Evolutionary conservation across 2,329 filamentous ascomycete species (phyloP), one percentile per base, ranked within the genome.

Genomic region (Pyrenophora teres): DNA sequence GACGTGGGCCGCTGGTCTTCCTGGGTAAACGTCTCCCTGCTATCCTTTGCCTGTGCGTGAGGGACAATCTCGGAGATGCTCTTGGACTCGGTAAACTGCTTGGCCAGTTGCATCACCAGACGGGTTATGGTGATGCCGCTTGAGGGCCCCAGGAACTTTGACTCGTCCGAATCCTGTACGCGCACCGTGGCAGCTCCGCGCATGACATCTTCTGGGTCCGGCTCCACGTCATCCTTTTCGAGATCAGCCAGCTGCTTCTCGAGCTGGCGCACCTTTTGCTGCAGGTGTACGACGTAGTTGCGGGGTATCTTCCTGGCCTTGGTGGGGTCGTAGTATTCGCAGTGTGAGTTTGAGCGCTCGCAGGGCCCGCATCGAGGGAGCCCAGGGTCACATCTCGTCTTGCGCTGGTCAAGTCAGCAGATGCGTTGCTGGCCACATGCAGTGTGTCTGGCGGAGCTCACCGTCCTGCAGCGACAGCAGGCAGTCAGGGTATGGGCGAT

Each of bases 61-160:
- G 92, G 90, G 27, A 97, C 90, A 42, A 97, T 86, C 62, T 97
- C 92, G 51, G 91, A 92, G 70, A 97, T 97, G 60, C 88, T 91
- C 73, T 92, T 90, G 4, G 91, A 88, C 66, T 94, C 89, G 21
- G 92, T 95, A 67, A 93, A 96, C 57, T 92, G 88, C 76, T 96
- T 97, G 46, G 93, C 93, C 74, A 96, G 86, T 72, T 97, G 92
- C 89, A 99, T 97, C 9, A 99, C 87, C 62, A 97, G 81, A 25
- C 93, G 86, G 10, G 92, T 96, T 79, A 97, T 96, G 68, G 92
- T 90, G 65, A 97, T 96, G 53, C 93, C 94, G 72, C 93, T 97
- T 41, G 92, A 96, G 2, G 94, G 90, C 0, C 94, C 94, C 2
- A 99, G 80, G 70, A 94, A 97, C 57, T 93, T 89, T 13, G 90